These are phyloP conservation scores for Flaveria bidentis DNA, from an alignment of 129 eudicot species.

Conservation along the genomic window DNA sequence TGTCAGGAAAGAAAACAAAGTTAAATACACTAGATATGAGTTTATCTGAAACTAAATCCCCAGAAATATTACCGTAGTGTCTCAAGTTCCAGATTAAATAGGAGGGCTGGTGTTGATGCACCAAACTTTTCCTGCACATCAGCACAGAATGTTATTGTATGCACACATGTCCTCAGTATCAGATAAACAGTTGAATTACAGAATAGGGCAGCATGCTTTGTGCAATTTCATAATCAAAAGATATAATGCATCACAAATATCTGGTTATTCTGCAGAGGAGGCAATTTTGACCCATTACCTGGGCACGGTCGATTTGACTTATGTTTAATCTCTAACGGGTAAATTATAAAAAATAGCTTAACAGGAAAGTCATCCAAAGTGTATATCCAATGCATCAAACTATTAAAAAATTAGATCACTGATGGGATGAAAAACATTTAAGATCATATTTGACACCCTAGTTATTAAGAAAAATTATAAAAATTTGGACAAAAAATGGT, in stretches of 20 bases:
- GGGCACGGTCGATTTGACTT: neutral
- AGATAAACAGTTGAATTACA: neutral
- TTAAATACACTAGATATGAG: neutral
- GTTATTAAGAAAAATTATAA: neutral
- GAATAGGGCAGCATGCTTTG: neutral
- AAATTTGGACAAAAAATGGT: neutral
- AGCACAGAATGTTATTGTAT: neutral
- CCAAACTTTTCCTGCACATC: conserved; percentile 78
- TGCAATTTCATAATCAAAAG: conserved; percentile 6
- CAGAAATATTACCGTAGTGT: conserved; percentile 68
- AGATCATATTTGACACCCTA: neutral
- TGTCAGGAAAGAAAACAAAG: conserved; percentile 9
- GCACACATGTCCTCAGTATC: neutral
- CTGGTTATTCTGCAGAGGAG: neutral
- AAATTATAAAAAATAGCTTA: neutral
- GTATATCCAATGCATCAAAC: neutral
- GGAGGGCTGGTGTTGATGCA: conserved; percentile 76
- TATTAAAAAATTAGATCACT: neutral
- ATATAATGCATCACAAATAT: conserved; percentile 12
- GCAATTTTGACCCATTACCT: neutral
- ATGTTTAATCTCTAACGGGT: neutral
- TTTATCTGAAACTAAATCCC: neutral
- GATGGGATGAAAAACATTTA: neutral
- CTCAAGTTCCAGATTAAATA: conserved; percentile 93
- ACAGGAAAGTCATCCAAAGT: neutral